Evolutionary conservation across 2,329 filamentous ascomycete genomes (phyloP), one percentile per base, ranked within the genome.

Genomic region (Myriosclerotinia duriaeana): DNA sequence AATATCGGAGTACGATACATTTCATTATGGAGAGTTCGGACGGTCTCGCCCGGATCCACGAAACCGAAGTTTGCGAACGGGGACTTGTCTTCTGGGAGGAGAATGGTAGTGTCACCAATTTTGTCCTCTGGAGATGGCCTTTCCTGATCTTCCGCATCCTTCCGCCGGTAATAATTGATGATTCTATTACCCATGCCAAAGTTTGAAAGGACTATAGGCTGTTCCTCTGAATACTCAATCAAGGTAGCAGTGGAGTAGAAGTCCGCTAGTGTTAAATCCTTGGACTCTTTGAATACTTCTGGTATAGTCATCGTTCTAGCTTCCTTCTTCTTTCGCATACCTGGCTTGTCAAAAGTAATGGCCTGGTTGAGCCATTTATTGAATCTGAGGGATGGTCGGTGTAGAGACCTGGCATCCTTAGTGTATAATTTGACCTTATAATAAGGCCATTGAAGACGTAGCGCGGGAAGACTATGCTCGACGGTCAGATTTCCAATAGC

Each of bases 1-100:
- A 97, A 99, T 38, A 99, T 87, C 0, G 95, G 95, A 5, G 95
- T 93, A 63, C 94, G 87, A 75, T 93, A 98, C 91, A 99, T 97
- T 59, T 91, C 88, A 73, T 98, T 99, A 77, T 97, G 93, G 20
- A 99, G 83, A 1, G 95, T 94, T 0, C 93, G 91, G 4, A 96
- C 91, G 14, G 90, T 91, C 79, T 98, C 91, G 26, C 95, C 95
- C 2, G 93, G 87, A 70, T 96, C 91, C 34, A 99, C 93, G 46
- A 93, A 91, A 34, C 95, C 95, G 75, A 99, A 99, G 62, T 96
- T 90, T 46, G 93, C 91, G 77, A 99, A 99, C 0, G 95, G 95
- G 55, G 94, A 98, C 74, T 94, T 92, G 78, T 99, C 95, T 76
- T 99, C 93, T 1, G 93, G 92, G 42, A 97, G 84, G 44, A 99